Conservation (phyloP, 371 early-diverging fungal species). For the Mycotypha africana region DNA sequence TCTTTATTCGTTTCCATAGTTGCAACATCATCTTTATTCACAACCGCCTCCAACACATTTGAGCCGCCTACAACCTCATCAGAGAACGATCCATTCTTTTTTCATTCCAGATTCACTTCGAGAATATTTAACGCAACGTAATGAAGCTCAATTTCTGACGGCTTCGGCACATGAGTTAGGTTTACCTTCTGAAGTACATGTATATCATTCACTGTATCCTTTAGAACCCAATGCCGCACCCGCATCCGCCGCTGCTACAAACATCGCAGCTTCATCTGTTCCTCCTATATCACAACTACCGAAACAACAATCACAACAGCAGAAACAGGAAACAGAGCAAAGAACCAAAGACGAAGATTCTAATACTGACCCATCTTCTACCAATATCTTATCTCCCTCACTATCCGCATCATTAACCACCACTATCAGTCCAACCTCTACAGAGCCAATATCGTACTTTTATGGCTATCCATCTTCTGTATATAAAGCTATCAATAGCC, state of each 20-base stretch:
- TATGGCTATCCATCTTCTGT: slow-evolving; percentile 77
- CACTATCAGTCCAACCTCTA: too few species aligned
- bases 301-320: too few species aligned
- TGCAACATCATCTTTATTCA: slow-evolving; percentile 78
- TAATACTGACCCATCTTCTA: too few species aligned
- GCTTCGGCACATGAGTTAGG: slow-evolving; percentile 57
- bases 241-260: too few species aligned
- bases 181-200: slow-evolving; percentile 51
- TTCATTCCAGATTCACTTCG: slow-evolving; percentile 83
- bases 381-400: too few species aligned
- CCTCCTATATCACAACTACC: too few species aligned
- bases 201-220: slow-evolving; percentile 67
- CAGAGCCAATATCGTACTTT: slow-evolving; percentile 29
- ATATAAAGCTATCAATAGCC: slow-evolving; percentile 78
- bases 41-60: slow-evolving; percentile 67
- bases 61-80: slow-evolving; percentile 63
- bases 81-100: slow-evolving; percentile 73
- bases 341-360: too few species aligned
- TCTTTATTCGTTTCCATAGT: slow-evolving; percentile 23
- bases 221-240: too few species aligned
- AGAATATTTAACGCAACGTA: slow-evolving; percentile 70
- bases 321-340: too few species aligned
- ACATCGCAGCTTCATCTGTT: too few species aligned
- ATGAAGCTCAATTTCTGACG: slow-evolving; percentile 61
- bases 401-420: too few species aligned